Evolutionary conservation across 495 filamentous ascomycete genomes (phyloP), one percentile per base, ranked within the genome.

Genomic region (Bacidia rubella): DNA sequence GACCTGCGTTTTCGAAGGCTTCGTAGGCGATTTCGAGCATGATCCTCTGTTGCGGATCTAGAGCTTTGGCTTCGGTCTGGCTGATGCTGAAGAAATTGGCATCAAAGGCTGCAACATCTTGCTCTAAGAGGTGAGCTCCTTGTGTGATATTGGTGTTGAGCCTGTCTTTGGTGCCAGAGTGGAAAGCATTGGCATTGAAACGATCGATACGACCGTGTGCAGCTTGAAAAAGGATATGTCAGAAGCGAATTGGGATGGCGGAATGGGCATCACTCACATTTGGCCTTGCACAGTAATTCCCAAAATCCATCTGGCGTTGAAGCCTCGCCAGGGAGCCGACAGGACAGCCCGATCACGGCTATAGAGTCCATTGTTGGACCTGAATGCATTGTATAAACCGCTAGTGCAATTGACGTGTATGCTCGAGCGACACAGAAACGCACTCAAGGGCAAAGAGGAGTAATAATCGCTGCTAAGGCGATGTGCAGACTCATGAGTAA

Each of bases 1-100:
- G 12, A 20, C 56, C 52, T 11, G 53, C 56, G 59, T 74, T 76
- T 54, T 85, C 79, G 12, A 84, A 63, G 0, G 72, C 73, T 53
- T 84, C 77, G 44, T 81, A 85, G 11, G 73, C 67, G 1, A 70
- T 62, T 57, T 84, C 81, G 7, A 86, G 67, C n/a, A 80, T 61
- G 3, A 79, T 58, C 11, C 74, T 59, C 49, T 74, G 72, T 46
- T 73, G 67, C 1, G 73, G 73, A 46, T 76, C 73, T 65, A 76
- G 71, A 2, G 60, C 59, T 60, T 55, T 63, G 47, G 76, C 69
- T 60, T 80, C 70, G 52, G 67, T 64, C 11, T 71, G 63, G 11
- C 70, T 71, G 29, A 80, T 74, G 42, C 67, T 70, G 60, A 81
- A 80, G 57, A 80, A 82, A 2, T 52, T 50, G 12, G 68, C 63